Percentiles rank a stretch among this genome's conserved stretches.
These are phyloP conservation scores for Periconia sp. DNA, from an alignment of 2,329 filamentous ascomycete genomes.

Conservation along the genomic window DNA sequence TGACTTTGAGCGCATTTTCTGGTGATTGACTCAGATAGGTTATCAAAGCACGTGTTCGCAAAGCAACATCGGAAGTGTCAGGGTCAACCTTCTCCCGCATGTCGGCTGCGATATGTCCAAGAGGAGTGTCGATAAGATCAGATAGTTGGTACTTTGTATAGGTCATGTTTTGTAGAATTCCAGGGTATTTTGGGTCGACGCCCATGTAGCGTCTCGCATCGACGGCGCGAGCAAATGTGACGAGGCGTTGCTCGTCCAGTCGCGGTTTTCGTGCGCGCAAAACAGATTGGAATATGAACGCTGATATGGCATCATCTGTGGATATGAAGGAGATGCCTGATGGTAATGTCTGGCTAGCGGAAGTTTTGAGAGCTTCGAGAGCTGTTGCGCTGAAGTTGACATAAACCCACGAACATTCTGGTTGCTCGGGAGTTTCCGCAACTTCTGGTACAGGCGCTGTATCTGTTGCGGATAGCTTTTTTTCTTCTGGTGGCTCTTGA, in stretches of 20 bases:
- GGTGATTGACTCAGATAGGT: neutral
- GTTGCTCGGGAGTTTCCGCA: constrained; percentile 45
- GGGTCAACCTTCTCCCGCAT: constrained; percentile 47
- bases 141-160: constrained; percentile 39
- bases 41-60: constrained; percentile 43
- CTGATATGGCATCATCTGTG: constrained; percentile 57
- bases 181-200: constrained; percentile 51
- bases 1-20: neutral
- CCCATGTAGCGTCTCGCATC: constrained; percentile 50
- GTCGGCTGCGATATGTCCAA: constrained; percentile 38
- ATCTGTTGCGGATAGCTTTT: neutral
- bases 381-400: constrained; percentile 47
- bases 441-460: neutral
- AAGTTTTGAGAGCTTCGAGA: constrained; percentile 46
- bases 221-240: constrained; percentile 52
- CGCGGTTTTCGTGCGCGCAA: constrained; percentile 46
- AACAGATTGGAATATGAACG: constrained; percentile 54
- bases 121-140: constrained; percentile 29
- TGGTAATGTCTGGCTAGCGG: constrained; percentile 29
- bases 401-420: constrained; percentile 45
- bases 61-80: constrained; percentile 35
- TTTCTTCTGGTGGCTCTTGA: neutral
- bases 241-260: constrained; percentile 17
- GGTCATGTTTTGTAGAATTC: constrained; percentile 52
- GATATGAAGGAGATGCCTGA: constrained; percentile 45